A percentile compares a stretch with the other conserved stretches of the same genome.
Conservation (phyloP, 2,329 filamentous ascomycete genomes). For the Aspergillus versicolor region DNA sequence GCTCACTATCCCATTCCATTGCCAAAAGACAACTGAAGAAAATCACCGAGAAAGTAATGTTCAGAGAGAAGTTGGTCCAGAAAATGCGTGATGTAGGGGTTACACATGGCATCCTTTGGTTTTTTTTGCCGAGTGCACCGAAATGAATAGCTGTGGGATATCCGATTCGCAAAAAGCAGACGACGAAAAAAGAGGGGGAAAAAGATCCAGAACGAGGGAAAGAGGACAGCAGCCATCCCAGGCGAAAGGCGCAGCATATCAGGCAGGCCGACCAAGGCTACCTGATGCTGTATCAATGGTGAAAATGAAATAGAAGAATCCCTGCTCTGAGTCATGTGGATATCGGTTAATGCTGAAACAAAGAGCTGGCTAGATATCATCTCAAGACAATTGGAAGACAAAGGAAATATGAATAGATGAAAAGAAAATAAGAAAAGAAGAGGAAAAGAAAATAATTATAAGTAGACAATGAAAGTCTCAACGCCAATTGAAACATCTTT, state of each 20-base stretch:
- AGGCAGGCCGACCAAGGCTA: conserved; percentile 3
- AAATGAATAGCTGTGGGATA: conserved; percentile 38
- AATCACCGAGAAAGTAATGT: neutral
- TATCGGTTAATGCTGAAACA: conserved; percentile 26
- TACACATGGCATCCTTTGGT: conserved; percentile 26
- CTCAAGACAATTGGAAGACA: conserved; percentile 24
- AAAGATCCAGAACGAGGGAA: conserved; percentile 13
- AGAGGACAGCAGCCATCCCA: conserved; percentile 16
- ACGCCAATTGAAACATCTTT: conserved; percentile 29
- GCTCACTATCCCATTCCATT: conserved; percentile 19
- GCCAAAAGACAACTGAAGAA: neutral
- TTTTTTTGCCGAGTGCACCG: conserved; percentile 24
- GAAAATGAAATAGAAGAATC: conserved; percentile 14
- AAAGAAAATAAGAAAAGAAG: conserved; percentile 12
- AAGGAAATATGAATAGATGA: neutral
- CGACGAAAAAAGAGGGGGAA: conserved; percentile 22
- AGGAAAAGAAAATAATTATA: conserved; percentile 19
- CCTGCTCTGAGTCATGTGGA: conserved; percentile 28
- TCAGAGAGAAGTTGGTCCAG: conserved; percentile 21
- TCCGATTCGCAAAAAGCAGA: conserved; percentile 33
- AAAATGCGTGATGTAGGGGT: conserved; percentile 31
- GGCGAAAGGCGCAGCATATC: conserved; percentile 6
- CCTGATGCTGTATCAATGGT: conserved; percentile 18
- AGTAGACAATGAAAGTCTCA: conserved; percentile 34
- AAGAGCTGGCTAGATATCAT: conserved; percentile 29